phyloP scores from a whole-genome alignment of 352 stramenopile genomes.

The Phytophthora cryptogea region DNA sequence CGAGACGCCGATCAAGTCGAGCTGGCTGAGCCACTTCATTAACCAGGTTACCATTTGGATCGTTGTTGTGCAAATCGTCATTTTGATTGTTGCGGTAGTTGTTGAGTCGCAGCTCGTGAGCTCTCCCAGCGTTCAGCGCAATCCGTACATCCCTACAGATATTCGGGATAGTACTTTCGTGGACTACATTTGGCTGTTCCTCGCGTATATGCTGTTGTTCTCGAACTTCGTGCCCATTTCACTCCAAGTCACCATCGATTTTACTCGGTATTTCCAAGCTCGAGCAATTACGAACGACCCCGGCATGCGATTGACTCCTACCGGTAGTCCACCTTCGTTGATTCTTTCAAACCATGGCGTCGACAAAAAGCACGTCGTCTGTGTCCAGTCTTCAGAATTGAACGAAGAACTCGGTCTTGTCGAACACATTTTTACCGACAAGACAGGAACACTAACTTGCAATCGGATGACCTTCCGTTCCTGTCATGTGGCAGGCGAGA shows the following conservation, averaged over 20 bases:
- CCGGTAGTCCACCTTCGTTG: constrained; percentile 19
- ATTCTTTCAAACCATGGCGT: background rate
- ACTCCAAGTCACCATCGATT: constrained; percentile 90
- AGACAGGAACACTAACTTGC: constrained; percentile 92
- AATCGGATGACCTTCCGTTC: constrained; percentile 95
- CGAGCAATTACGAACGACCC: constrained; percentile 68
- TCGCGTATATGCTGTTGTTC: constrained; percentile 91
- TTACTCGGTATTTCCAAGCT: constrained; percentile 84
- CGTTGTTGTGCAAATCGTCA: constrained; percentile 65
- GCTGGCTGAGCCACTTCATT: constrained; percentile 75
- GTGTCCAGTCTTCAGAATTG: constrained; percentile 84
- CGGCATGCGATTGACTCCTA: constrained; percentile 62
- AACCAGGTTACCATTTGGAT: constrained; percentile 85
- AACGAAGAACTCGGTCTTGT: constrained; percentile 94
- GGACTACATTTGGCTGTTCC: constrained; percentile 59
- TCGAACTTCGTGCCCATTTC: constrained; percentile 94
- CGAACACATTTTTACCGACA: constrained; percentile 97
- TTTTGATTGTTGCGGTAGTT: constrained; percentile 54
- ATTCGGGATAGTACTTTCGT: constrained; percentile 37
- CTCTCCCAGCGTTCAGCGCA: constrained; percentile 33
- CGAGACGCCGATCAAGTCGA: constrained; percentile 74
- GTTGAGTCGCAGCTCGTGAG: constrained; percentile 46
- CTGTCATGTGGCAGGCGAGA: constrained; percentile 89
- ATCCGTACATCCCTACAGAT: constrained; percentile 51
- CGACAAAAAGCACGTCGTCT: constrained; percentile 55